Conservation (phyloP, 1,284 basidiomycete species). For the Malassezia furfur region DNA sequence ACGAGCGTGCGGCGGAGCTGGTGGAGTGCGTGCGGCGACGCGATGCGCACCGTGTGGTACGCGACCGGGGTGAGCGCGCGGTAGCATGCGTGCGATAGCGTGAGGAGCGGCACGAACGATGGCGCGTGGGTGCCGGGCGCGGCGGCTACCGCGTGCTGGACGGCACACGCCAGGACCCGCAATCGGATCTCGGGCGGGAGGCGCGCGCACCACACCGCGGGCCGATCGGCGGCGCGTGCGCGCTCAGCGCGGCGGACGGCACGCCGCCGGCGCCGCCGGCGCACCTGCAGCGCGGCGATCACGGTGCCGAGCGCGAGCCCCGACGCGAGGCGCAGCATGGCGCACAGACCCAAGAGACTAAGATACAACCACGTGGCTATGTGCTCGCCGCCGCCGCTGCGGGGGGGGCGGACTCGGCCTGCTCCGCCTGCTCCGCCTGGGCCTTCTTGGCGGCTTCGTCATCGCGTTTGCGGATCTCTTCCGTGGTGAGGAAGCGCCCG, state of each 20-base stretch:
- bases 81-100: background rate
- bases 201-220: background rate
- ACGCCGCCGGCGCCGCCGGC: too few species aligned
- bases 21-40: background rate
- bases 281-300: too few species aligned
- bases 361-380: constrained; percentile 5
- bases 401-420: background rate
- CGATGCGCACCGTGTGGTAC: constrained; percentile 1
- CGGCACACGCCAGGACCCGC: background rate
- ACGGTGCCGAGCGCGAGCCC: background rate
- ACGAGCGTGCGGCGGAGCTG: constrained; percentile 9
- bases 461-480: constrained; percentile 61
- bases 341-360: constrained; percentile 1
- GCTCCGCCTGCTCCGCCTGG: background rate
- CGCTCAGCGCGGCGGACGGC: background rate
- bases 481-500: constrained; percentile 87
- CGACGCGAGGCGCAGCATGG: background rate
- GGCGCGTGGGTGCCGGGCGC: too few species aligned
- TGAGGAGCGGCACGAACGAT: constrained; percentile 1
- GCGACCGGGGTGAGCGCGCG: constrained; percentile 1
- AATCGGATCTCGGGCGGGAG: constrained; percentile 7
- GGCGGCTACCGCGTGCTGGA: background rate
- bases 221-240: background rate
- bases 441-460: constrained; percentile 31
- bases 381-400: background rate